These are phyloP conservation scores for Cenococcum geophilum DNA, from an alignment of 495 filamentous ascomycete genomes.

Conservation along the genomic window DNA sequence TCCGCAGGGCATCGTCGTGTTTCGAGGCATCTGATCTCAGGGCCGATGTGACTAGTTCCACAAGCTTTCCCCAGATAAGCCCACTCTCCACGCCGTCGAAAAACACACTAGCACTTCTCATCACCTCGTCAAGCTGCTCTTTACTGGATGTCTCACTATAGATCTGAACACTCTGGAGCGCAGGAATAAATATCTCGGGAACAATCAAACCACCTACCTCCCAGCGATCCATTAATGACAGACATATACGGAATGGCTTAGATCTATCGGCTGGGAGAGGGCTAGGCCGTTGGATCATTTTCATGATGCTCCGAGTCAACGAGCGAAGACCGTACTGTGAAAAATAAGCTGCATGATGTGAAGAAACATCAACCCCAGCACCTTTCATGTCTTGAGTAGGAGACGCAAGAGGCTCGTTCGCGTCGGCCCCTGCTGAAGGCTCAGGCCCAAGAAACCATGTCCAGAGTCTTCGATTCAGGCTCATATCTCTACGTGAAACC, in stretches of 20 bases:
- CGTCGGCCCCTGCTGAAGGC: constrained; percentile 45
- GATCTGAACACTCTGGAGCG: constrained; percentile 66
- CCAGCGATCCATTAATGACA: constrained; percentile 96
- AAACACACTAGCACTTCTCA: constrained; percentile 87
- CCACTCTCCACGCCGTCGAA: constrained; percentile 95
- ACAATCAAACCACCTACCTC: constrained; percentile 89
- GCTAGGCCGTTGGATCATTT: constrained; percentile 60
- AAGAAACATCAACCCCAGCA: constrained; percentile 40
- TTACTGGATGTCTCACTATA: constrained; percentile 59
- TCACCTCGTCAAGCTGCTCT: constrained; percentile 73
- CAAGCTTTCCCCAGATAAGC: constrained; percentile 81
- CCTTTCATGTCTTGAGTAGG: constrained; percentile 45
- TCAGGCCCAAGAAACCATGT: constrained; percentile 93
- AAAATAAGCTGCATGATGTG: constrained; percentile 63
- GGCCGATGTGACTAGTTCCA: constrained; percentile 52
- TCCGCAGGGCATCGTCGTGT: constrained; percentile 45
- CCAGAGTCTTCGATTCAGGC: constrained; percentile 89
- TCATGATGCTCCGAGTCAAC: constrained; percentile 65
- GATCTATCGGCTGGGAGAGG: constrained; percentile 61
- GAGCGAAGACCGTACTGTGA: constrained; percentile 66
- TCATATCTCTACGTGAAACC: constrained; percentile 86
- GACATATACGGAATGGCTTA: constrained; percentile 81
- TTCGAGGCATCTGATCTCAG: constrained; percentile 43
- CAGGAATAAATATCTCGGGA: constrained; percentile 77
- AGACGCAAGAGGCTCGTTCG: constrained; percentile 42